These are phyloP conservation scores for Yarrowia bubula DNA, from an alignment of 805 yeast genomes.

Conservation along the genomic window DNA sequence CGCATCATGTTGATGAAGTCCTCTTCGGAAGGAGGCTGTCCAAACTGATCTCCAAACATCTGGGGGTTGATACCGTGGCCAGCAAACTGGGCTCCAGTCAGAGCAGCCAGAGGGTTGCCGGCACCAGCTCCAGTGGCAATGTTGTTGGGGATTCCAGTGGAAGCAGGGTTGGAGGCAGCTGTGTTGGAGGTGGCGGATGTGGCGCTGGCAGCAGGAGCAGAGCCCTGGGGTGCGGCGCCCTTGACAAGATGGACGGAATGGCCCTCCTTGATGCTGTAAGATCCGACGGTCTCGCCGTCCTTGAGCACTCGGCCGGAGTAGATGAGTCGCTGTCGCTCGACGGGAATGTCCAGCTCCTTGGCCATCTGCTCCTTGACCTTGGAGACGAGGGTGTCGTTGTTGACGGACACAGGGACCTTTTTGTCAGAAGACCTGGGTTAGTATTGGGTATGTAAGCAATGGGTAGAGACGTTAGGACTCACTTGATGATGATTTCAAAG, in stretches of 20 bases:
- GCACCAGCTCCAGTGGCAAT: constrained; percentile 86
- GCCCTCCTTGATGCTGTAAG: constrained; percentile 80
- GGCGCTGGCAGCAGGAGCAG: constrained; percentile 36
- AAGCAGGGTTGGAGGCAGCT: constrained; percentile 29
- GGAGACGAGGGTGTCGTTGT: constrained; percentile 54
- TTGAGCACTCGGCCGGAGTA: constrained; percentile 92
- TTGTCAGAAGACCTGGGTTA: constrained; percentile 60
- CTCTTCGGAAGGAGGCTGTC: constrained; percentile 70
- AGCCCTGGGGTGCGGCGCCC: constrained; percentile 55
- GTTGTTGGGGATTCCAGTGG: constrained; percentile 61
- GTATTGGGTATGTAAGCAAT: neutral
- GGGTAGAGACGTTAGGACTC: neutral
- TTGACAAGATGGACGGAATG: constrained; percentile 88
- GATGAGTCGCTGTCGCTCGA: constrained; percentile 80
- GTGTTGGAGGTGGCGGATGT: constrained; percentile 33
- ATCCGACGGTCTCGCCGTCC: constrained; percentile 69
- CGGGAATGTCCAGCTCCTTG: constrained; percentile 61
- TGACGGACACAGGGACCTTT: constrained; percentile 65
- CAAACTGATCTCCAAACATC: constrained; percentile 91
- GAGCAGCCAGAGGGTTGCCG: constrained; percentile 84
- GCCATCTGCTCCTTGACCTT: constrained; percentile 69
- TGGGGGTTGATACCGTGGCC: constrained; percentile 87
- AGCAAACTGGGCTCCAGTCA: constrained; percentile 94
- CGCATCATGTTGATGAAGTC: constrained; percentile 74
- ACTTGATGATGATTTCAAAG: constrained; percentile 26